Conservation (phyloP, 2,329 filamentous ascomycete species). For the Pseudocercospora eumusae region DNA sequence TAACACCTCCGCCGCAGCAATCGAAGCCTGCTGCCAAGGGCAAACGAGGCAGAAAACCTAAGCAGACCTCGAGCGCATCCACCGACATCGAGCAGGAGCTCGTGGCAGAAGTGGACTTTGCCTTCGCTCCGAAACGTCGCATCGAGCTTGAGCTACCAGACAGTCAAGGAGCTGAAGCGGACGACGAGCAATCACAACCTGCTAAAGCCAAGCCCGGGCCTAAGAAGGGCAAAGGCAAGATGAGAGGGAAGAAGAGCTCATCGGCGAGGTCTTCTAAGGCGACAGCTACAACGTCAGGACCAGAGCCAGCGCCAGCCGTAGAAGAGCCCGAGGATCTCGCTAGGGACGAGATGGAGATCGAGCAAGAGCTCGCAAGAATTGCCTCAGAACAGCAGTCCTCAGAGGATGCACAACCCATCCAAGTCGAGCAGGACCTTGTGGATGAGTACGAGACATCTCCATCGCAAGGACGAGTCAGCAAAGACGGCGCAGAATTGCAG, state of each 20-base stretch:
- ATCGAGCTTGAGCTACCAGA: constrained; percentile 19
- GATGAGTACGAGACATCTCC: constrained; percentile 44
- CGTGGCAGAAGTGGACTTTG: background rate
- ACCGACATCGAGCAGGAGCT: constrained; percentile 14
- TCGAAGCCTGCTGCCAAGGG: constrained; percentile 36
- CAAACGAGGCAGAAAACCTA: constrained; percentile 30
- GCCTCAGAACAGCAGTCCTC: constrained; percentile 33
- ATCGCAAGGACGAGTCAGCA: constrained; percentile 31
- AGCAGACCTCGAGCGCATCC: constrained; percentile 23
- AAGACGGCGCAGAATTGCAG: constrained; percentile 29
- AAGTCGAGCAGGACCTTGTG: constrained; percentile 33
- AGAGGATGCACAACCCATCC: constrained; percentile 24
- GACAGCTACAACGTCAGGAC: constrained; percentile 23
- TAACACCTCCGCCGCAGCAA: constrained; percentile 30
- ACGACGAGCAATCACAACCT: constrained; percentile 17
- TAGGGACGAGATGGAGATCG: constrained; percentile 37
- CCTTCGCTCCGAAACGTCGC: constrained; percentile 12
- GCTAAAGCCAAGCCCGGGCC: constrained; percentile 24
- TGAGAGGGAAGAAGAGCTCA: constrained; percentile 34
- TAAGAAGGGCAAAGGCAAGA: constrained; percentile 36
- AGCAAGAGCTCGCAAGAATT: constrained; percentile 38
- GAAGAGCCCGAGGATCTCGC: constrained; percentile 25
- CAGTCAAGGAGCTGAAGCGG: constrained; percentile 16
- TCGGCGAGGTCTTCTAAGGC: constrained; percentile 32
- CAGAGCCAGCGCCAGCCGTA: constrained; percentile 22